Conservation (phyloP, 805 yeast species). For the Tetrapisispora arboricola region DNA sequence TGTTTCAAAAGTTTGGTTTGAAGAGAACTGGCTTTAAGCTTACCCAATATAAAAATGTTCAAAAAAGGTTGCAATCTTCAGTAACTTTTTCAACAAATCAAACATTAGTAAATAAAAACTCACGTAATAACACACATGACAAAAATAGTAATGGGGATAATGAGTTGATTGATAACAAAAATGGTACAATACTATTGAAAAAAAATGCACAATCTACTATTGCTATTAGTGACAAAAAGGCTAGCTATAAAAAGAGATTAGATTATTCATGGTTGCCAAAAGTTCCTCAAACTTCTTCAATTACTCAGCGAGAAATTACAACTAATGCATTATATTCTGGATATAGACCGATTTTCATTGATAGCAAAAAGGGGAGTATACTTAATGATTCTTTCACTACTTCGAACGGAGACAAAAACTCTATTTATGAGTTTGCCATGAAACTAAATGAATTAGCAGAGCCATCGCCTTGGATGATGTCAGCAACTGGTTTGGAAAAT, state of each 20-base stretch:
- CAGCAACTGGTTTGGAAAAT: conserved; percentile 30
- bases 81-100: conserved; percentile 17
- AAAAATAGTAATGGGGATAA: not conserved
- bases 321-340: conserved; percentile 23
- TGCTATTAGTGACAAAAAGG: not conserved
- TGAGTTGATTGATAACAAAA: not conserved
- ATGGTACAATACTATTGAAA: not conserved
- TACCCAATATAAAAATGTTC: not conserved
- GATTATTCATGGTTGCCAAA: conserved; percentile 25
- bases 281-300: conserved; percentile 20
- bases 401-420: conserved; percentile 6
- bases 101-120: conserved; percentile 9
- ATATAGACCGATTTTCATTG: conserved; percentile 24
- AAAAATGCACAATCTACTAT: not conserved
- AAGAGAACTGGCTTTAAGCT: not conserved
- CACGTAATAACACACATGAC: conserved; percentile 2
- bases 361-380: conserved; percentile 4
- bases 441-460: conserved; percentile 19
- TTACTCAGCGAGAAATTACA: conserved; percentile 19
- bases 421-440: conserved; percentile 25
- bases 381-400: not conserved
- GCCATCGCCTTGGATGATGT: conserved; percentile 28
- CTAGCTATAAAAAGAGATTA: conserved; percentile 1
- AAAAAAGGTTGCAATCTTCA: conserved; percentile 15
- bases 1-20: not conserved